Evolutionary conservation across 176 grass and related monocot species (phyloP).

Genomic region (Saccharum officinarum): DNA sequence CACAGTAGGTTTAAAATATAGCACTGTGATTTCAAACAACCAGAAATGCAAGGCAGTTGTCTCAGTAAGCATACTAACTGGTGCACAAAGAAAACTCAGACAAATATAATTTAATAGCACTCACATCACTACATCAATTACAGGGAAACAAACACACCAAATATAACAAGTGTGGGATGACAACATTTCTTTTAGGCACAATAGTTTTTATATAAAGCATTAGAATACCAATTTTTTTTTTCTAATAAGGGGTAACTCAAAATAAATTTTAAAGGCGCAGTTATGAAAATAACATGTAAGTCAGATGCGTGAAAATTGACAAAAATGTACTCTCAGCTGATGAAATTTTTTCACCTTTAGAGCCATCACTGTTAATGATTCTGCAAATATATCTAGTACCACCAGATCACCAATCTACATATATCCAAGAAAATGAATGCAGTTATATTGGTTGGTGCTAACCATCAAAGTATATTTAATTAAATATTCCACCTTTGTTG

Average conservation of each 20-base stretch:
- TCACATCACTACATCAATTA: background rate
- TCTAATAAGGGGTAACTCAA: background rate
- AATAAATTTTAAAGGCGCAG: constrained; percentile 14
- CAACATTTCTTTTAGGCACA: background rate
- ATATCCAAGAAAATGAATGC: constrained; percentile 29
- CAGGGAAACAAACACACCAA: constrained; percentile 20
- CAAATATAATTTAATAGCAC: background rate
- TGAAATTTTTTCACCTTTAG: constrained; percentile 82
- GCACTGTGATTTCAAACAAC: background rate
- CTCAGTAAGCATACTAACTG: background rate
- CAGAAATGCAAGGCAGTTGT: constrained; percentile 4
- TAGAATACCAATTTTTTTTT: background rate
- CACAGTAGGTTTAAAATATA: background rate
- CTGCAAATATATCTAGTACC: constrained; percentile 92
- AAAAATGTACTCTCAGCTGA: constrained; percentile 86
- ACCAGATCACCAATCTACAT: constrained; percentile 74
- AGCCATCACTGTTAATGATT: constrained; percentile 66
- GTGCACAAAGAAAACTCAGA: background rate
- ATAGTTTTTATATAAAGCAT: constrained; percentile 7
- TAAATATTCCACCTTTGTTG: constrained; percentile 13
- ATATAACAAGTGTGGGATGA: background rate
- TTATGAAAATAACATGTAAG: background rate
- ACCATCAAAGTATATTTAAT: constrained; percentile 14
- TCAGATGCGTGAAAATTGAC: background rate
- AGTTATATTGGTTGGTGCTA: background rate